Percentiles rank a stretch among this genome's conserved stretches.
These are phyloP conservation scores for Monilinia fructicola DNA, from an alignment of 2,329 filamentous ascomycete genomes.

Conservation along the genomic window DNA sequence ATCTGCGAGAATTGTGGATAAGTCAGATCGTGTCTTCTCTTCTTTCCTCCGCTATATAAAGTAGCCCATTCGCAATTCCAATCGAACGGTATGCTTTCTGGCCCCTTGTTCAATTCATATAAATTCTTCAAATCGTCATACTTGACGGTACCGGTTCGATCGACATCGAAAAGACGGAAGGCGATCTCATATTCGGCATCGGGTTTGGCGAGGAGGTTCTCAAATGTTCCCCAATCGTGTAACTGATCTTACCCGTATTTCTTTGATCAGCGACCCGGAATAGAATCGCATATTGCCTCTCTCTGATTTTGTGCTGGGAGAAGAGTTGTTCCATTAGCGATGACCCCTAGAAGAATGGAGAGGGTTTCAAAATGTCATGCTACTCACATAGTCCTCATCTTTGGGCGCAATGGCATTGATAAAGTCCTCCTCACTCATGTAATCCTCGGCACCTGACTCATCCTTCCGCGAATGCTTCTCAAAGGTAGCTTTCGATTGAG, in stretches of 20 bases:
- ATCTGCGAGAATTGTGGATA: slow-evolving; percentile 98
- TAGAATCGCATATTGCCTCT: slow-evolving; percentile 87
- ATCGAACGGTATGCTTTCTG: slow-evolving; percentile 84
- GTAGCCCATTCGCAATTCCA: slow-evolving; percentile 97
- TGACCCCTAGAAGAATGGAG: background rate
- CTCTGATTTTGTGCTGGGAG: slow-evolving; percentile 90
- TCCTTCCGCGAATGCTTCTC: slow-evolving; percentile 73
- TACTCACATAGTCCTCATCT: slow-evolving; percentile 85
- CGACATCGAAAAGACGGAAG: slow-evolving; percentile 91
- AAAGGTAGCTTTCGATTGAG: slow-evolving; percentile 75
- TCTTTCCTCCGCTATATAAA: slow-evolving; percentile 86
- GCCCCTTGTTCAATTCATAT: slow-evolving; percentile 86
- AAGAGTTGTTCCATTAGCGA: slow-evolving; percentile 30
- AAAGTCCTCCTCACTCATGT: slow-evolving; percentile 83
- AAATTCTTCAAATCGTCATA: slow-evolving; percentile 83
- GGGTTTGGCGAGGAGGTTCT: slow-evolving; percentile 88
- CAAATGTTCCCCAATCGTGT: slow-evolving; percentile 87
- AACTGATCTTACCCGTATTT: slow-evolving; percentile 71
- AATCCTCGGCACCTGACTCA: slow-evolving; percentile 70
- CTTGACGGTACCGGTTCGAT: slow-evolving; percentile 80
- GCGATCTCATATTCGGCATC: slow-evolving; percentile 99
- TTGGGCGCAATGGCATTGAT: slow-evolving; percentile 84
- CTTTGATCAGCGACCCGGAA: slow-evolving; percentile 87
- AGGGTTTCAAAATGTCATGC: slow-evolving; percentile 1
- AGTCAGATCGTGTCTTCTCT: slow-evolving; percentile 85